These are phyloP conservation scores for Crepidotus variabilis DNA, from an alignment of 768 basidiomycete species.

Conservation along the genomic window DNA sequence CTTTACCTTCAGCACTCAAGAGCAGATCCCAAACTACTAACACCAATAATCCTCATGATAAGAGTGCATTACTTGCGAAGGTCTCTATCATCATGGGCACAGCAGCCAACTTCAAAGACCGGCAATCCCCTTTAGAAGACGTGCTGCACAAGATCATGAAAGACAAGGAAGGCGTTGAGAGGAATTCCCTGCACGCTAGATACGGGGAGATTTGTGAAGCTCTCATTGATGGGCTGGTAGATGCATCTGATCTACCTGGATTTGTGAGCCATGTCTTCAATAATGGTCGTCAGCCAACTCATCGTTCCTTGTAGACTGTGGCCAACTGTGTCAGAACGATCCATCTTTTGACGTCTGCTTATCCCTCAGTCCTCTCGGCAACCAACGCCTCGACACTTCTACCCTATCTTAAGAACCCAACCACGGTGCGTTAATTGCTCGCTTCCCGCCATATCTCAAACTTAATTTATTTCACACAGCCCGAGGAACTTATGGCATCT, in stretches of 20 bases:
- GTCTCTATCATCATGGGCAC: slow-evolving; percentile 86
- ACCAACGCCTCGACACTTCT: slow-evolving; percentile 81
- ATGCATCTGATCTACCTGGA: slow-evolving; percentile 75
- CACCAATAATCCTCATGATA: slow-evolving; percentile 38
- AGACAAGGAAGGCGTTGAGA: slow-evolving; percentile 60
- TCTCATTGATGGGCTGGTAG: slow-evolving; percentile 85
- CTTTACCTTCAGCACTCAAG: slow-evolving; percentile 34
- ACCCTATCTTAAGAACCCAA: slow-evolving; percentile 85
- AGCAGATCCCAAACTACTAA: slow-evolving; percentile 22
- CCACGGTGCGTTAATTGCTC: slow-evolving; percentile 49
- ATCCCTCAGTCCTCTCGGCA: slow-evolving; percentile 81
- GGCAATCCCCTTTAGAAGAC: slow-evolving; percentile 81
- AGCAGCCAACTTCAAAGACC: slow-evolving; percentile 76
- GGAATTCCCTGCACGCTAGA: slow-evolving; percentile 52
- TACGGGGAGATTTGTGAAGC: slow-evolving; percentile 82
- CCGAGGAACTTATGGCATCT: slow-evolving; percentile 78
- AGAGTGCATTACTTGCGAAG: slow-evolving; percentile 53
- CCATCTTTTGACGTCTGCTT: slow-evolving; percentile 75
- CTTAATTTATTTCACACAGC: slow-evolving; percentile 33
- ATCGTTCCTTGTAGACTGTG: slow-evolving; percentile 50
- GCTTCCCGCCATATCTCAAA: not conserved
- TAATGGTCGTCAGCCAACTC: not conserved
- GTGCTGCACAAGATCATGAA: slow-evolving; percentile 79
- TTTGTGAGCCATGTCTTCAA: slow-evolving; percentile 48
- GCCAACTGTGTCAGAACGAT: slow-evolving; percentile 84